Conservation (phyloP, 257 asterid species). For the Lycium ferocissimum region DNA sequence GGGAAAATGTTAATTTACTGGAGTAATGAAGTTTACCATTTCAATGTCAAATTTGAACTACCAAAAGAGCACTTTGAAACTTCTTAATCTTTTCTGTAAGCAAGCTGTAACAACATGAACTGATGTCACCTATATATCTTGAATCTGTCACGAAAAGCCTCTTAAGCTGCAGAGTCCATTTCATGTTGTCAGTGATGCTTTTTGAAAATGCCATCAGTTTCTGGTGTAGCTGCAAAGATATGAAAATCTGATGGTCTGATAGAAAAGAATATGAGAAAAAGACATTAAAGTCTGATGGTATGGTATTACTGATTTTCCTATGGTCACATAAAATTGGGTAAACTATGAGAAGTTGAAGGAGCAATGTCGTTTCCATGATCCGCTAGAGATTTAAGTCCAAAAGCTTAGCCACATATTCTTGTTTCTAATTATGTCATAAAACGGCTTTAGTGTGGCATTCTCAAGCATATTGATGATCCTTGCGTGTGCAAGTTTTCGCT, state of each 20-base stretch:
- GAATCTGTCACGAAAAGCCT: too few relatives aligned
- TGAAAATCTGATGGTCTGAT: neutral
- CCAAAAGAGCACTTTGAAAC: too few relatives aligned
- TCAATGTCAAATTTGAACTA: too few relatives aligned
- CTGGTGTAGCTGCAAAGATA: neutral
- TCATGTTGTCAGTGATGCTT: neutral
- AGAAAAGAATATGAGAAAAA: neutral
- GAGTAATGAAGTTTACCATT: too few relatives aligned
- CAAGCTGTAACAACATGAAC: too few relatives aligned
- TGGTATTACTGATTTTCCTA: neutral
- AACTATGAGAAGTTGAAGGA: neutral
- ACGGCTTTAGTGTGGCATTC: neutral
- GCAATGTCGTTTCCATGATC: neutral
- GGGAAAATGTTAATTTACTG: too few relatives aligned
- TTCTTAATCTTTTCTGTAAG: too few relatives aligned
- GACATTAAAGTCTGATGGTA: neutral
- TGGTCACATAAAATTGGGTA: neutral
- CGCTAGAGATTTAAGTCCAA: neutral
- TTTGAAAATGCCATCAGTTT: neutral
- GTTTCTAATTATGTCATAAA: neutral
- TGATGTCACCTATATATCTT: too few relatives aligned
- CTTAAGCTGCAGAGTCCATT: too few relatives aligned
- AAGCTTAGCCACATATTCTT: neutral
- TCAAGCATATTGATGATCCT: slow-evolving; percentile 13
- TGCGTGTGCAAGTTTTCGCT: neutral